Evolutionary conservation across 371 early-diverging fungal genomes (phyloP), one percentile per base, ranked within the genome.

Genomic region (Mucor indicus): DNA sequence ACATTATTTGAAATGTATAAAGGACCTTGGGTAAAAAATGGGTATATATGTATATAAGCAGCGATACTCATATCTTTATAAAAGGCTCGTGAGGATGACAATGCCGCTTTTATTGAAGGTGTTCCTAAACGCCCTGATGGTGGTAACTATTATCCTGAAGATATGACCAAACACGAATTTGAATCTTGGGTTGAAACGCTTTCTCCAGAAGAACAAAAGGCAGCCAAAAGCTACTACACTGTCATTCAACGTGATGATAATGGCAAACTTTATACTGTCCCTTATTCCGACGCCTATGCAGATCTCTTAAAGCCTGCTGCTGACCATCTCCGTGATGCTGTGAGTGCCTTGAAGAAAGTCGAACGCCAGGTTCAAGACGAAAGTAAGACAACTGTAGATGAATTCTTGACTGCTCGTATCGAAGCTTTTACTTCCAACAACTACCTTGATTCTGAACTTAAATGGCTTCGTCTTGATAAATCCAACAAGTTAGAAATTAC

Each of bases 141-240:
- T 10, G 89, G 80, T 44, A 86, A 87, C 53, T 86, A 81, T 49
- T 90, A 90, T 44, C 89, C 91, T 6, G 87, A 86, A 37, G 84
- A 84, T 31, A 88, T 90, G 81, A 80, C 78, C 27, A 73, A 72
- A 42, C 72, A 72, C 13, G 88, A 90, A 60, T 90, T 86, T 42
- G 60, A 77, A 37, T 46, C 44, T 0, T 90, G 87, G 87, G 54
- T 78, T 1, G 55, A 41, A 2, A 67, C 77, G 2, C 58, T 90
- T 31, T 38, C 58, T 6, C 56, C 68, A 1, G 72, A 65, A 13
- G 80, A 83, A 11, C 61, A 66, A 33, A 50, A 56, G 33, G 50
- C 76, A 13, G 91, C 91, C 48, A 77, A 75, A 48, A 79, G 86
- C 27, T 90, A 86, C 48, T 90, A 90, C 45, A 75, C 86, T 10